phyloP scores from a whole-genome alignment of 192 early-diverging fungal genomes.

The Backusella luteola region DNA sequence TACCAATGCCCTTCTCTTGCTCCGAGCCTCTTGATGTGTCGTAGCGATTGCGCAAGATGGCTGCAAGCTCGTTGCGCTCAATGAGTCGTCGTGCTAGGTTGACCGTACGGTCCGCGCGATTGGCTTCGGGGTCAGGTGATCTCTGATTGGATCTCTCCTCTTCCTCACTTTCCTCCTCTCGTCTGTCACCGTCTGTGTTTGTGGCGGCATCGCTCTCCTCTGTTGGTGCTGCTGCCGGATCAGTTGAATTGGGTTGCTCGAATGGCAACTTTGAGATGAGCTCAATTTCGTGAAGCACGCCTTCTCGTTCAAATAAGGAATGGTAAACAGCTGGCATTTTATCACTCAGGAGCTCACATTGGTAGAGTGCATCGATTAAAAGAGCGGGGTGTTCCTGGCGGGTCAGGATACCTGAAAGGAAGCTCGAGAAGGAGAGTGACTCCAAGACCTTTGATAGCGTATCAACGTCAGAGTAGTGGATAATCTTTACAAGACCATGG shows the following conservation, averaged over 20 bases:
- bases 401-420: conserved; percentile 45
- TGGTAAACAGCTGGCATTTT: conserved; percentile 59
- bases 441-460: conserved; percentile 47
- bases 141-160: not conserved
- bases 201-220: conserved; percentile 6
- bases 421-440: conserved; percentile 48
- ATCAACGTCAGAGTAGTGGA: conserved; percentile 45
- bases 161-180: conserved; percentile 7
- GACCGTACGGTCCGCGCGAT: not conserved
- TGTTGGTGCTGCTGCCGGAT: not conserved
- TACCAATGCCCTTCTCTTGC: conserved; percentile 40
- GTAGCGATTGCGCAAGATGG: conserved; percentile 9
- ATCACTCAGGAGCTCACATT: conserved; percentile 60
- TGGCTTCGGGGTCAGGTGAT: conserved; percentile 1
- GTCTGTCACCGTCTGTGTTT: not conserved
- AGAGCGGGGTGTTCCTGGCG: conserved; percentile 52
- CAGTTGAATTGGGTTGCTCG: not conserved
- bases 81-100: conserved; percentile 1
- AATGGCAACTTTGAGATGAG: conserved; percentile 12
- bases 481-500: conserved; percentile 56
- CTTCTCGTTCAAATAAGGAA: conserved; percentile 70
- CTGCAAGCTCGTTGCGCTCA: conserved; percentile 4
- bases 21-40: not conserved
- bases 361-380: conserved; percentile 56
- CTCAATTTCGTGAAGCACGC: conserved; percentile 62